These are phyloP conservation scores for Kurtzmaniella quercitrusa DNA, from an alignment of 1,139 yeast genomes.

Conservation along the genomic window DNA sequence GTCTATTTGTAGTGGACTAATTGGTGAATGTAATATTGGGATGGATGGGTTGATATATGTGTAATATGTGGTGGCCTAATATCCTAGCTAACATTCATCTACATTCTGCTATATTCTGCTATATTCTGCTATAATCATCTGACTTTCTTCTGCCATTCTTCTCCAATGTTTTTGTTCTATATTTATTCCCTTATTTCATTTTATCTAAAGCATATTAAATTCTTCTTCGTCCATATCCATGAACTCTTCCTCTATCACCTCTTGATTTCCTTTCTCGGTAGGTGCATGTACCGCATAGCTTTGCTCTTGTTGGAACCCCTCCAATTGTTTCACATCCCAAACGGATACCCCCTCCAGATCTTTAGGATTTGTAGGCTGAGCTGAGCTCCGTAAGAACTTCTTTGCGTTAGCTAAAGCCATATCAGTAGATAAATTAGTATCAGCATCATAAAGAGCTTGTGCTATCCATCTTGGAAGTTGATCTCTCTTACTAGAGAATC, in stretches of 20 bases:
- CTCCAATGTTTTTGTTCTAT: background rate
- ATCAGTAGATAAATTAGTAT: constrained; percentile 87
- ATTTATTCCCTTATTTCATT: background rate
- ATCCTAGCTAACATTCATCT: too few species aligned
- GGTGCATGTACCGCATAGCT: constrained; percentile 14
- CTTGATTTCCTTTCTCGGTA: constrained; percentile 13
- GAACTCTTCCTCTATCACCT: constrained; percentile 26
- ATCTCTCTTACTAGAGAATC: constrained; percentile 79
- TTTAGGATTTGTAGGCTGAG: constrained; percentile 87
- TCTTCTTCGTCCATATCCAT: constrained; percentile 50
- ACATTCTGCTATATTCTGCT: too few species aligned
- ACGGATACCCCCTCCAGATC: constrained; percentile 95
- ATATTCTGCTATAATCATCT: too few species aligned
- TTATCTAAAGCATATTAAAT: constrained; percentile 29
- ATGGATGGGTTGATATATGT: too few species aligned
- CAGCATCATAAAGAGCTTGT: constrained; percentile 88
- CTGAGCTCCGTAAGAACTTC: constrained; percentile 85
- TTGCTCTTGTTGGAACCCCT: constrained; percentile 56
- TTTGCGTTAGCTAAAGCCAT: constrained; percentile 96
- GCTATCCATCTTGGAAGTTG: constrained; percentile 97
- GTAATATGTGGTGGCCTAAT: too few species aligned
- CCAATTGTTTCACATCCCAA: constrained; percentile 76
- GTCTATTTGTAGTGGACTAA: too few species aligned
- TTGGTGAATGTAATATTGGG: too few species aligned
- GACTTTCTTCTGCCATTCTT: too few species aligned